Evolutionary conservation across 2,329 filamentous ascomycete genomes (phyloP).

Genomic region (Arthrocladium fulminans): DNA sequence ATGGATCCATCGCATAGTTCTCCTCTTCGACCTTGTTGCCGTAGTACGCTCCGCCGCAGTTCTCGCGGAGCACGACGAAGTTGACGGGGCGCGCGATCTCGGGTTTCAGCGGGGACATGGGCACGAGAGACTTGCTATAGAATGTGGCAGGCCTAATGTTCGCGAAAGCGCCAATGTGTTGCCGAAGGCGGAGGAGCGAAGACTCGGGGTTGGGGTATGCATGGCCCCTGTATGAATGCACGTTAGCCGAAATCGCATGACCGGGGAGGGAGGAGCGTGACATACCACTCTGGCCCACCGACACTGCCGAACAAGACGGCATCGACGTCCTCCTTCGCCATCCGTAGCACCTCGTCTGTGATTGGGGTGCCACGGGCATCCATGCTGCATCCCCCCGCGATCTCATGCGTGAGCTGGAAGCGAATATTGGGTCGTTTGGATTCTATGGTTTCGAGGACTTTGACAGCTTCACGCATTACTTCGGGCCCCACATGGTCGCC

Average conservation of each 20-base stretch:
- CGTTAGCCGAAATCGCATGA: background rate
- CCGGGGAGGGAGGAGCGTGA: conserved; percentile 44
- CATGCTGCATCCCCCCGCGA: conserved; percentile 60
- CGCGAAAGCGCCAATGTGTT: conserved; percentile 35
- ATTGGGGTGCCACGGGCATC: conserved; percentile 58
- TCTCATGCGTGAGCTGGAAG: conserved; percentile 53
- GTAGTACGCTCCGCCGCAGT: conserved; percentile 37
- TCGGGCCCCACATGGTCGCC: conserved; percentile 63
- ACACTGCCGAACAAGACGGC: conserved; percentile 62
- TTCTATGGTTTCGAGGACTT: conserved; percentile 44
- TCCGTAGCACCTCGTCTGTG: conserved; percentile 51
- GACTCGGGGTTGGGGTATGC: conserved; percentile 21
- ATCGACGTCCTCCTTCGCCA: conserved; percentile 49
- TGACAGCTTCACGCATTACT: conserved; percentile 55
- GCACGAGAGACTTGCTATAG: conserved; percentile 32
- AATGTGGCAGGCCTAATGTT: conserved; percentile 44
- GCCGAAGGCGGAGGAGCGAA: conserved; percentile 19
- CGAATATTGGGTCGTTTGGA: conserved; percentile 47
- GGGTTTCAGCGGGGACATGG: conserved; percentile 37
- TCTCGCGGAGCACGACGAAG: conserved; percentile 52
- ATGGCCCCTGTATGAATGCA: conserved; percentile 36
- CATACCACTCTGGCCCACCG: conserved; percentile 55
- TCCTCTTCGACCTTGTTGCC: conserved; percentile 39
- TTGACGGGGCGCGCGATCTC: conserved; percentile 57
- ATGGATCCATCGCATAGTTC: conserved; percentile 40